Evolutionary conservation across 139 green algal genomes (phyloP), one percentile per base, ranked within the genome.

Genomic region (Micractinium conductrix): DNA sequence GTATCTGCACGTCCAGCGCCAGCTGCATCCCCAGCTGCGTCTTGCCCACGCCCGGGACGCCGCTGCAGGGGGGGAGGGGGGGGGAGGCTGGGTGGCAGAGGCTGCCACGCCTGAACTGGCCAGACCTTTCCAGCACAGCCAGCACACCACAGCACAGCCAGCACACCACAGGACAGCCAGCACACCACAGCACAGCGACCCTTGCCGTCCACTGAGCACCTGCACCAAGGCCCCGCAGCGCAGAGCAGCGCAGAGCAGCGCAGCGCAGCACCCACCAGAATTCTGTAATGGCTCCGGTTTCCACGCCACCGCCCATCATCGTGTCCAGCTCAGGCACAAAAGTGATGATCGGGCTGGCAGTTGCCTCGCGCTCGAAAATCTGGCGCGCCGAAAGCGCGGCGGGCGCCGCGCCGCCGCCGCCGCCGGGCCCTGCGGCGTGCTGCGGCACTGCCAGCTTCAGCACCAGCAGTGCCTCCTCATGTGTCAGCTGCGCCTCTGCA

Each of bases 1-100:
- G 95, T 0, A 97, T 87, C 78, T 96, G 93, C 38, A 92, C 94
- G 78, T 94, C 88, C 2, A 97, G 82, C 0, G 92, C 91, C 63
- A 98, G 90, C 92, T 98, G 95, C 80, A 97, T 96, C 21, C 93
- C 78, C 42, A 83, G 60, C 78, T 83, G 78, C 28, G 95, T 98
- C 84, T 98, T 98, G 67, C 95, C 95, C 1, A 97, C 89, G 19
- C 93, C 95, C 0, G 95, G 95, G 22, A 94, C 92, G 17, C 95
- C 95, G 78, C 91, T 82, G 76, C 58, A 17, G 28, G 26, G 48
- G 3, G 48, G 74, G 16, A 50, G 68, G 16, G 37, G 42, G 26
- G 42, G 9, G 7, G 12, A 8, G 17, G 30, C 44, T 44, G 37
- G 44, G 45, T n/a, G 4, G 30, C 12, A 5, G 7, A 43, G 26